Base-by-base conservation (phyloP, 208 protist genomes). In the Wallacemonas collosoma region DNA sequence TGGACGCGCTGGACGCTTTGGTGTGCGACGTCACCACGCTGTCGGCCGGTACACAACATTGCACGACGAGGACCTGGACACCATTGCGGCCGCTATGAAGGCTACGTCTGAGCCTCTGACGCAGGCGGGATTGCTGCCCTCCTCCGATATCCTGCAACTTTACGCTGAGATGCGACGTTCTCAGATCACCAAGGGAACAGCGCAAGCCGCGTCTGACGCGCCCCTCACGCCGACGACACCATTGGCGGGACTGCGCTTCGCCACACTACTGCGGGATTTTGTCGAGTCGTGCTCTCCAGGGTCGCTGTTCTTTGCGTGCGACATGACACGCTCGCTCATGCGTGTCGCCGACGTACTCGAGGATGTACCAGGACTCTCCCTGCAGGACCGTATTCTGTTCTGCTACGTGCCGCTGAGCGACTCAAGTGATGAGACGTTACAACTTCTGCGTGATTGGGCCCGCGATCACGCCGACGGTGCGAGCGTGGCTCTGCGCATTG, bases 1-100 rank as follows among this genome's bases (percentile, higher is more conserved):
- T 7, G 95, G 95, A 8, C 94, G 95, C 14, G 95, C 95, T 1
- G 95, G 95, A 15, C 89, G 95, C 1, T 97, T 88, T 72, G 87
- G 88, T 0, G 53, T 87, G 26, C 47, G 72, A 9, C 76, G 88
- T 1, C 72, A 82, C 14, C 73, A 86, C 71, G 38, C 73, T 5
- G 48, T 77, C 17, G 92, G 92, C 41, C 80, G 77, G 39, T 93
- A 83, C 68, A 97, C 92, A 17, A 85, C 82, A 11, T 68, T 94
- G 58, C 68, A 90, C 61, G 72, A 68, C 48, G 57, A 53, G 1
- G 83, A 93, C 67, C 81, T 87, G 70, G 35, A 43, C 1, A 35
- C 71, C 57, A 57, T 94, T 40, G 7, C 12, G 45, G 41, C 75
- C n/a, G 71, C 75, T 17, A 71, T 93, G 40, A 47, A 68, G 58